A percentile compares a stretch with the other conserved stretches of the same genome.
Conservation (phyloP, 805 yeast species). For the Lipomyces spencermartinsiae region DNA sequence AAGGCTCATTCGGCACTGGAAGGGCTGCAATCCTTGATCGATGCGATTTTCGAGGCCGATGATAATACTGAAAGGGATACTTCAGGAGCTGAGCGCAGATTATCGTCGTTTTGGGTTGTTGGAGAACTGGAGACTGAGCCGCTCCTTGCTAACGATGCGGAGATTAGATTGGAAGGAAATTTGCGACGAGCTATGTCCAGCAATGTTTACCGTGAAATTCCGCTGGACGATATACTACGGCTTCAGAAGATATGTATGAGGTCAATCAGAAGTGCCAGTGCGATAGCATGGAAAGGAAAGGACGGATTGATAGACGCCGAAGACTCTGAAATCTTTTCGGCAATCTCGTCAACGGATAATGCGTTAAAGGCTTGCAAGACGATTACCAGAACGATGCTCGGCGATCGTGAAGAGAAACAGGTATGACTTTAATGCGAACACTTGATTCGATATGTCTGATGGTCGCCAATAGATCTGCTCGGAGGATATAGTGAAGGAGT, state of each 20-base stretch:
- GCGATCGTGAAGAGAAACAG: conserved; percentile 30
- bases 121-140: conserved; percentile 20
- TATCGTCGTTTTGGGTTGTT: conserved; percentile 24
- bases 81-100: conserved; percentile 14
- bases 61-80: conserved; percentile 31
- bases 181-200: conserved; percentile 15
- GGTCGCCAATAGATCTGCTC: conserved; percentile 22
- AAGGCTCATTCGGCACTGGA: conserved; percentile 16
- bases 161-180: conserved; percentile 24
- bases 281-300: conserved; percentile 20
- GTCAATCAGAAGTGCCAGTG: conserved; percentile 16
- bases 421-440: neutral
- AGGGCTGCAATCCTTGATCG: conserved; percentile 22
- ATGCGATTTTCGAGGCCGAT: conserved; percentile 31
- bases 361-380: conserved; percentile 30
- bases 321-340: neutral
- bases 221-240: conserved; percentile 27
- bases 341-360: conserved; percentile 17
- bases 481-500: conserved; percentile 31
- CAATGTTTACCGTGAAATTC: conserved; percentile 16
- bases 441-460: neutral
- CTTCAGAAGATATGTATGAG: conserved; percentile 31
- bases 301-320: neutral
- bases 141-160: conserved; percentile 23
- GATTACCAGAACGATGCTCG: conserved; percentile 29